phyloP scores from a whole-genome alignment of 1,284 basidiomycete species.

The Papiliotrema terrestris region DNA sequence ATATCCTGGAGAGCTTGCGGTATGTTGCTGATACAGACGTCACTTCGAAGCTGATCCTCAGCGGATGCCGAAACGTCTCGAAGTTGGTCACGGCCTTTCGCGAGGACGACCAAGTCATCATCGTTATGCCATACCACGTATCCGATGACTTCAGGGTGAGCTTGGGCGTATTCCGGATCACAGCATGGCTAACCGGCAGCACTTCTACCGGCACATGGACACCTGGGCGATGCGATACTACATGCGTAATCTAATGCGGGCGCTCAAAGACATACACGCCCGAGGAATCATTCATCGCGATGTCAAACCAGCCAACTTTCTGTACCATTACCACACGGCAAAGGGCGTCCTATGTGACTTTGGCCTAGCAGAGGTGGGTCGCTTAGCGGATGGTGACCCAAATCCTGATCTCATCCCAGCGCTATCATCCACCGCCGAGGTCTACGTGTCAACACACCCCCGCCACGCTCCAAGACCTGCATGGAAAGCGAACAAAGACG shows the following conservation, averaged over 20 bases:
- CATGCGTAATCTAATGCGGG: conserved; percentile 86
- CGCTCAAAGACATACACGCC: conserved; percentile 83
- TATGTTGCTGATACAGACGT: conserved; percentile 12
- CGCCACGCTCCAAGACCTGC: conserved; percentile 60
- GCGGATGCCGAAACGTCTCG: conserved; percentile 77
- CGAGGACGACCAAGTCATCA: conserved; percentile 86
- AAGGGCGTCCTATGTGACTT: conserved; percentile 91
- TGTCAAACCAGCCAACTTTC: conserved; percentile 97
- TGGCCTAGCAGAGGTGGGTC: conserved; percentile 83
- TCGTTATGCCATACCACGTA: conserved; percentile 88
- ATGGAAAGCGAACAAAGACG: conserved; percentile 55
- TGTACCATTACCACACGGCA: conserved; percentile 82
- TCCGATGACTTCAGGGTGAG: conserved; percentile 90
- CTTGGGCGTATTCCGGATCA: conserved; percentile 11
- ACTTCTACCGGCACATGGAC: conserved; percentile 49
- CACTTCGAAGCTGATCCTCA: conserved; percentile 19
- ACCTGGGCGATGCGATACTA: conserved; percentile 67
- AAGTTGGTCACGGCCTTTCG: conserved; percentile 94
- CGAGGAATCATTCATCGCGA: conserved; percentile 91
- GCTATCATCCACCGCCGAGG: conserved; percentile 45
- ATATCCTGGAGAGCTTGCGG: conserved; percentile 76
- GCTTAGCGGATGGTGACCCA: too few relatives aligned
- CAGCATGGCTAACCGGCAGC: conserved; percentile 19
- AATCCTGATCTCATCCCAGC: conserved; percentile 27
- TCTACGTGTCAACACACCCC: conserved; percentile 68